Evolutionary conservation across 75 land plant species (phyloP), one percentile per base, ranked within the genome.

Genomic region (Pinus tabuliformis): DNA sequence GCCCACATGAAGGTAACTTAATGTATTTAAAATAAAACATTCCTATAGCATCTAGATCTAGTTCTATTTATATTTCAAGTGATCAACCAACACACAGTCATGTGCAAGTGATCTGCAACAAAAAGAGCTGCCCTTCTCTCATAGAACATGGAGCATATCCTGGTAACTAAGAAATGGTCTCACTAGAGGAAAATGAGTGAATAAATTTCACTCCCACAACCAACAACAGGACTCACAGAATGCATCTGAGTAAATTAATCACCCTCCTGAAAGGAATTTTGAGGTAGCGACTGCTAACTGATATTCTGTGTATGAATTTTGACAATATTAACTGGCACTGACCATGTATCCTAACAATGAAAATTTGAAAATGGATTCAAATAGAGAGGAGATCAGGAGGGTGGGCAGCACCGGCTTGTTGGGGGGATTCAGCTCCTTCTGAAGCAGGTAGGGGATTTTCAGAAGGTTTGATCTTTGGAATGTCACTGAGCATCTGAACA

Each of bases 401-500:
- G 9, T 68, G 33, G 21, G 3, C 72, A n/a, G 49, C 72, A 68
- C 72, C 17, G 36, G 39, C 72, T 42, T 52, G 9, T 21, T 68
- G 49, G 1, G 20, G 39, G 12, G 72, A 17, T 68, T 68, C 72
- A 13, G 1, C 52, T 68, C 21, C 72, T 39, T 42, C 72, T 68
- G 72, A 20, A 68, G 49, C 72, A 42, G 72, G 54, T 68, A 20
- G 22, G 11, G 54, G n/a, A 42, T 68, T 68, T 22, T 68, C 72
- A 68, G 22, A 42, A 20, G 72, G 22, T 68, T 68, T 68, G n/a
- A 68, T 42, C 72, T 68, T 68, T n/a, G 72, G 72, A 68, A 22
- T n/a, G 72, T 68, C 72, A 68, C 84, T 82, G 61, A 95, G 89
- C 98, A 95, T 95, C 77, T 91, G 93, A 15, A 95, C 91, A 12